Conservation (phyloP, 1,284 basidiomycete genomes). For the Naganishia sp. region DNA sequence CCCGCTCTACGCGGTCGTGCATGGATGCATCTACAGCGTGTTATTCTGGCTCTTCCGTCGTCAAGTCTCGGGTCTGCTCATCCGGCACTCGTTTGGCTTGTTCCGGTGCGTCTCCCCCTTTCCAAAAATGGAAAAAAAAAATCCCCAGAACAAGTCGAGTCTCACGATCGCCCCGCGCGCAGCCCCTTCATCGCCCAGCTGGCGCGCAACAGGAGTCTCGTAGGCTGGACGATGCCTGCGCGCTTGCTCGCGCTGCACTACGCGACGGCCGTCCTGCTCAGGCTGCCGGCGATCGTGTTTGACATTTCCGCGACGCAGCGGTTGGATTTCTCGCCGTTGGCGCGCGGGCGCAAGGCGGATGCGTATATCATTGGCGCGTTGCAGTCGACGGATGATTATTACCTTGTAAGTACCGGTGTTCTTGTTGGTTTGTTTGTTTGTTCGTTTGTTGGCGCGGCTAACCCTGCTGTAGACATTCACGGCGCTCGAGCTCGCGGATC, state of each 20-base stretch:
- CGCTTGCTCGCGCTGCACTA: slow-evolving; percentile 25
- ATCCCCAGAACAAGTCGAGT: no score
- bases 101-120: slow-evolving; percentile 12
- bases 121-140: neutral
- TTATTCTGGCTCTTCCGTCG: slow-evolving; percentile 12
- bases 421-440: no score
- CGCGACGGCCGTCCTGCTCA: slow-evolving; percentile 24
- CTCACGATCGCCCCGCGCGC: neutral
- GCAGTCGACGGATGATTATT: slow-evolving; percentile 44
- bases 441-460: no score
- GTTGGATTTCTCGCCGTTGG: slow-evolving; percentile 33
- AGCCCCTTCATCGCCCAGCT: slow-evolving; percentile 32
- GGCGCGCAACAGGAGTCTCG: slow-evolving; percentile 16
- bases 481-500: slow-evolving; percentile 44
- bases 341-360: slow-evolving; percentile 28
- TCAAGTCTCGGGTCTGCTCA: slow-evolving; percentile 2
- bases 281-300: slow-evolving; percentile 32
- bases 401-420: slow-evolving; percentile 46
- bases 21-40: slow-evolving; percentile 11
- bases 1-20: slow-evolving; percentile 12
- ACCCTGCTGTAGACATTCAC: slow-evolving; percentile 44
- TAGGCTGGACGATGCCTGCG: slow-evolving; percentile 12
- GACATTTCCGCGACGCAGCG: slow-evolving; percentile 34
- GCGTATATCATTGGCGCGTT: slow-evolving; percentile 62
- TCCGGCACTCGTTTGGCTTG: slow-evolving; percentile 27